These are phyloP conservation scores for Fusarium sublunatum DNA, from an alignment of 2,329 filamentous ascomycete species.

Conservation along the genomic window DNA sequence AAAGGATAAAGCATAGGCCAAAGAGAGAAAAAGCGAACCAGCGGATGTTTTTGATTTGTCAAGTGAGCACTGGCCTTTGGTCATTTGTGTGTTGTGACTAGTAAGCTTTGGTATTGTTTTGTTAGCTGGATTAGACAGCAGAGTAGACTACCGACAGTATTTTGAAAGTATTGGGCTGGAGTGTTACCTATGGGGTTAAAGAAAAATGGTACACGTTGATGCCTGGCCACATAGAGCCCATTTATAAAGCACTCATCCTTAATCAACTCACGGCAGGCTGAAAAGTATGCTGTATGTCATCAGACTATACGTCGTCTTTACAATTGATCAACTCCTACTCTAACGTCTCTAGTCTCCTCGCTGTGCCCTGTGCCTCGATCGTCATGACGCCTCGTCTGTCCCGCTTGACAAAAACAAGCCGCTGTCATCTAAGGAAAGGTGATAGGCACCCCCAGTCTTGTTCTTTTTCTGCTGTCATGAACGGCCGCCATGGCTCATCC, in stretches of 20 bases:
- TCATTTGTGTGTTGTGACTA: slow-evolving; percentile 1
- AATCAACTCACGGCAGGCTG: neutral
- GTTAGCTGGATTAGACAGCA: neutral
- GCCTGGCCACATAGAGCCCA: too few relatives aligned
- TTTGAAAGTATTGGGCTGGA: neutral
- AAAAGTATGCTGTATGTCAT: slow-evolving; percentile 3
- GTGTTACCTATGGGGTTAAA: too few relatives aligned
- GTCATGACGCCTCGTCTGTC: slow-evolving; percentile 15
- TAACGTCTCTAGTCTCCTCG: slow-evolving; percentile 34
- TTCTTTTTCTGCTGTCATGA: slow-evolving; percentile 21
- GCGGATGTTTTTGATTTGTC: slow-evolving; percentile 29
- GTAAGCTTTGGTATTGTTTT: neutral
- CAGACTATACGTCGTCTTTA: slow-evolving; percentile 28
- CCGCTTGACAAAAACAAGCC: slow-evolving; percentile 15
- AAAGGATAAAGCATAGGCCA: slow-evolving; percentile 17
- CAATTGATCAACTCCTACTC: slow-evolving; percentile 39
- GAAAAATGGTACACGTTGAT: too few relatives aligned
- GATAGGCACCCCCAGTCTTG: slow-evolving; percentile 3
- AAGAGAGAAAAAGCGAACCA: slow-evolving; percentile 35
- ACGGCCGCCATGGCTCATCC: slow-evolving; percentile 7
- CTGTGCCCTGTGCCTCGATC: slow-evolving; percentile 5
- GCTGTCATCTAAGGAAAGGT: slow-evolving; percentile 2
- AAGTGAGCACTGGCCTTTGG: slow-evolving; percentile 19
- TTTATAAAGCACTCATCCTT: neutral
- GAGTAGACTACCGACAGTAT: neutral